phyloP scores from a whole-genome alignment of 2,329 filamentous ascomycete species.

The Coniella lustricola region DNA sequence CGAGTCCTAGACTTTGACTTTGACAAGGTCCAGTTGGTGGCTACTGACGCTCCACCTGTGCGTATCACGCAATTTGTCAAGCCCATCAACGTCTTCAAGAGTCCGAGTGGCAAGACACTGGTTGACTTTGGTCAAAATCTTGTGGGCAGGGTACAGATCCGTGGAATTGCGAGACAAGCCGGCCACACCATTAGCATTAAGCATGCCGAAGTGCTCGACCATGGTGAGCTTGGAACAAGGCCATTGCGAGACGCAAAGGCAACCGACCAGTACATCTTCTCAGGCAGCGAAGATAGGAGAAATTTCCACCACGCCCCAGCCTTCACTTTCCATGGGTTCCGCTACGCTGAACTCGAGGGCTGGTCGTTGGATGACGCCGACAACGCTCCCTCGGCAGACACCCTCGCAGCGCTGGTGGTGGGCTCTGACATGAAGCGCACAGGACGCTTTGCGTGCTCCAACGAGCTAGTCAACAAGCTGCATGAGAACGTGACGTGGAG shows the following conservation, averaged over 20 bases:
- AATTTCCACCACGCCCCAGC: slow-evolving; percentile 33
- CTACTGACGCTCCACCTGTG: slow-evolving; percentile 28
- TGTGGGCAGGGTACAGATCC: slow-evolving; percentile 41
- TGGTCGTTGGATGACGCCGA: slow-evolving; percentile 27
- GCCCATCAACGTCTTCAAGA: slow-evolving; percentile 5
- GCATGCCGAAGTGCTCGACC: slow-evolving; percentile 50
- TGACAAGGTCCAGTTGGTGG: slow-evolving; percentile 17
- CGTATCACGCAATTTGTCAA: slow-evolving; percentile 22
- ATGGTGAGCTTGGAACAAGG: slow-evolving; percentile 32
- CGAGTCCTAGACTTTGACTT: slow-evolving; percentile 18
- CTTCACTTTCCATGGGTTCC: slow-evolving; percentile 48
- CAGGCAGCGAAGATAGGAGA: slow-evolving; percentile 13
- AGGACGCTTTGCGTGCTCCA: slow-evolving; percentile 45
- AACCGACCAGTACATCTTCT: slow-evolving; percentile 31
- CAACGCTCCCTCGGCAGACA: slow-evolving; percentile 9
- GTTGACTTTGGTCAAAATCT: slow-evolving; percentile 54
- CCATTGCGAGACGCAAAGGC: slow-evolving; percentile 38
- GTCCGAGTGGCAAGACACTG: slow-evolving; percentile 35
- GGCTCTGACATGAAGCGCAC: slow-evolving; percentile 46
- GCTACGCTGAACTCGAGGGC: slow-evolving; percentile 41
- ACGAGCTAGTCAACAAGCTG: slow-evolving; percentile 44
- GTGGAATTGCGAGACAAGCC: slow-evolving; percentile 26
- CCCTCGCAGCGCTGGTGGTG: slow-evolving; percentile 29
- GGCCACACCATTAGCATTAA: slow-evolving; percentile 37
- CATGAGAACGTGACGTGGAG: slow-evolving; percentile 49